A percentile compares a stretch with the other conserved stretches of the same genome.
phyloP scores from a whole-genome alignment of 2,329 filamentous ascomycete species.

The Aplosporella prunicola region DNA sequence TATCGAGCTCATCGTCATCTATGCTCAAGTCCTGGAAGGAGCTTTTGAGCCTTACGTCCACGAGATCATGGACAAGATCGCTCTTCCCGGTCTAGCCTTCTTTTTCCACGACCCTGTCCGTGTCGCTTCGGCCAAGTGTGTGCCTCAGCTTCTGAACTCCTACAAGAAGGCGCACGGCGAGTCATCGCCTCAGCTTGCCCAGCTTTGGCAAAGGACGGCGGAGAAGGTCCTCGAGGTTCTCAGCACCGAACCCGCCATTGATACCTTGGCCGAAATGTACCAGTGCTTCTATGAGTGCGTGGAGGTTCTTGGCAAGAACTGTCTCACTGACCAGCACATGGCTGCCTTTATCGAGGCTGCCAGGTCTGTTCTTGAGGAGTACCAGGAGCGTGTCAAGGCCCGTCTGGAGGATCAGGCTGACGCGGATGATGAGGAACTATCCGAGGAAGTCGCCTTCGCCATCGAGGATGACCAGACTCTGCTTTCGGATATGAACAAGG shows the following conservation, averaged over 20 bases:
- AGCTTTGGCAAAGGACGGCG: conserved; percentile 75
- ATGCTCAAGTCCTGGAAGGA: conserved; percentile 88
- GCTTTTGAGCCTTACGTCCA: conserved; percentile 86
- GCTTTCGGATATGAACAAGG: conserved; percentile 99
- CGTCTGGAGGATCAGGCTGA: conserved; percentile 78
- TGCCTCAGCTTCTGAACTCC: conserved; percentile 84
- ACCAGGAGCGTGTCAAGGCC: conserved; percentile 74
- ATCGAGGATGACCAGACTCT: conserved; percentile 97
- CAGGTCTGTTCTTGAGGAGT: conserved; percentile 79
- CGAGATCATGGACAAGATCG: conserved; percentile 94
- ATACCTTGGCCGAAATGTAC: conserved; percentile 97
- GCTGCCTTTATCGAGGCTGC: conserved; percentile 77
- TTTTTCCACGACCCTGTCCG: conserved; percentile 99
- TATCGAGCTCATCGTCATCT: conserved; percentile 96
- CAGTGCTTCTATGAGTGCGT: conserved; percentile 99
- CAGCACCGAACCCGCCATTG: conserved; percentile 86
- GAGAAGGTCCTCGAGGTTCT: conserved; percentile 90
- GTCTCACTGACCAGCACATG: conserved; percentile 71
- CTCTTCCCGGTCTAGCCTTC: conserved; percentile 85
- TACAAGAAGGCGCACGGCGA: conserved; percentile 87
- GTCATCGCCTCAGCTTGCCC: conserved; percentile 67
- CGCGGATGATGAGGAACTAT: conserved; percentile 81
- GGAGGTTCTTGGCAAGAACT: conserved; percentile 82
- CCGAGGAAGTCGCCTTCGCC: conserved; percentile 76
- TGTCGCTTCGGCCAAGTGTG: conserved; percentile 87